A percentile compares a stretch with the other conserved stretches of the same genome.
phyloP scores from a whole-genome alignment of 2,329 filamentous ascomycete species.

The Aureobasidium vineae region DNA sequence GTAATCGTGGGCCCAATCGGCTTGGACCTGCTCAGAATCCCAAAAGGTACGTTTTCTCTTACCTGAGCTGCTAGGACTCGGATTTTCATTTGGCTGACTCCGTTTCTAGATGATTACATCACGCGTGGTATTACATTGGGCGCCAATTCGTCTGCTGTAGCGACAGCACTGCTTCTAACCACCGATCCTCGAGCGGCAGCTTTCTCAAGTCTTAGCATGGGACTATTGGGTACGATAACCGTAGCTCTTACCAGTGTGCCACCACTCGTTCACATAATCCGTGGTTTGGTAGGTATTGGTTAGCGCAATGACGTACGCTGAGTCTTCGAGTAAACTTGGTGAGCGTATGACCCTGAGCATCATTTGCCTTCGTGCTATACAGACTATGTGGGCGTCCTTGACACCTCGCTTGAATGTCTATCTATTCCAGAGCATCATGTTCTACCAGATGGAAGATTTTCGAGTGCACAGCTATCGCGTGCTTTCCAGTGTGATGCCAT shows the following conservation, averaged over 20 bases:
- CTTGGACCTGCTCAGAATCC: constrained; percentile 52
- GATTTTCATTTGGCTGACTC: not conserved
- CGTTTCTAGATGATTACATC: constrained; percentile 57
- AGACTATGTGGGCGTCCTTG: not conserved
- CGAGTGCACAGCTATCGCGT: not conserved
- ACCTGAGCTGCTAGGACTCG: not conserved
- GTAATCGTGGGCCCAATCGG: constrained; percentile 55
- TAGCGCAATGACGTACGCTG: not conserved
- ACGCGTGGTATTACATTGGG: constrained; percentile 62
- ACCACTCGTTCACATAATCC: constrained; percentile 50
- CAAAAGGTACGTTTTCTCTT: constrained; percentile 45
- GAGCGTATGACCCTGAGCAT: not conserved
- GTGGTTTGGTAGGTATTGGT: constrained; percentile 46
- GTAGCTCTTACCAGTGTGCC: constrained; percentile 60
- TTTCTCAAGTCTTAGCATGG: constrained; percentile 60
- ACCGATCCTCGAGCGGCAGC: constrained; percentile 60
- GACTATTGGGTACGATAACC: constrained; percentile 59
- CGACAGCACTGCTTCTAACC: constrained; percentile 56
- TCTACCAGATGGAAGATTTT: not conserved
- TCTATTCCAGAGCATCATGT: not conserved
- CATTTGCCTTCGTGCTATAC: not conserved
- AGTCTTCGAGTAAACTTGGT: not conserved
- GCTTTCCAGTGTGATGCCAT: not conserved
- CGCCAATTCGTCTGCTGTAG: constrained; percentile 60
- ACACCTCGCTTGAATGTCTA: not conserved